A percentile compares a stretch with the other conserved stretches of the same genome.
These are phyloP conservation scores for Thuja plicata DNA, from an alignment of 83 land plant species.

Conservation along the genomic window DNA sequence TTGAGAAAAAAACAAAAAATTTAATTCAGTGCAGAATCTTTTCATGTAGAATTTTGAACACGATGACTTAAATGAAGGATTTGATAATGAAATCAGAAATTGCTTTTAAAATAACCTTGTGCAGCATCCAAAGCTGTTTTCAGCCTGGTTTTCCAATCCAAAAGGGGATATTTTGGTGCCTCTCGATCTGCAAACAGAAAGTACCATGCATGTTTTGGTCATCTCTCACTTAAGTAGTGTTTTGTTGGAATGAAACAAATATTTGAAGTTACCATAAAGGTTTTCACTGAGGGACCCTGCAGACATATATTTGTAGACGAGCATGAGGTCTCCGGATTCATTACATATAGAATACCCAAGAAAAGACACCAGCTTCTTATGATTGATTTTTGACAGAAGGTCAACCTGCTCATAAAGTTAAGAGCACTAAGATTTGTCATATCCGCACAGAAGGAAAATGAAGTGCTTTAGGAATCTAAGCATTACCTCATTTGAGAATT, in stretches of 20 bases:
- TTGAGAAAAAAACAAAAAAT: no score
- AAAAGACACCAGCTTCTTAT: slow-evolving; percentile 30
- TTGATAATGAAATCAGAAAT: no score
- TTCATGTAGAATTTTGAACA: not conserved
- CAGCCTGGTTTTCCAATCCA: slow-evolving; percentile 29
- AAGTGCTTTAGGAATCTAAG: not conserved
- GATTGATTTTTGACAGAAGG: slow-evolving; percentile 27
- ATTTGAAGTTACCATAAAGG: slow-evolving; percentile 17
- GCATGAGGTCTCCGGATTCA: slow-evolving; percentile 21
- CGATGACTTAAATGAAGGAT: not conserved
- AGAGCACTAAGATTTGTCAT: not conserved
- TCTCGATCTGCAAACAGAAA: no score
- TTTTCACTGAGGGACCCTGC: slow-evolving; percentile 24
- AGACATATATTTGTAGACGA: slow-evolving; percentile 34
- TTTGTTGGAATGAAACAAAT: not conserved
- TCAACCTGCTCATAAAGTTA: slow-evolving; percentile 15
- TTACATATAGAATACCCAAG: slow-evolving; percentile 25
- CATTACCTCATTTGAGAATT: not conserved
- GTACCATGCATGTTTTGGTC: not conserved
- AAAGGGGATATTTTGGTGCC: not conserved
- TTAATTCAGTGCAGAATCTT: not conserved
- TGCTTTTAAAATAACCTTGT: slow-evolving; percentile 15
- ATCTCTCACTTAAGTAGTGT: no score
- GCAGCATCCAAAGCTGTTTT: slow-evolving; percentile 34
- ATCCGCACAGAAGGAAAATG: no score